Base-by-base conservation (phyloP, 169 alveolate species). In the Cystoisospora suis region DNA sequence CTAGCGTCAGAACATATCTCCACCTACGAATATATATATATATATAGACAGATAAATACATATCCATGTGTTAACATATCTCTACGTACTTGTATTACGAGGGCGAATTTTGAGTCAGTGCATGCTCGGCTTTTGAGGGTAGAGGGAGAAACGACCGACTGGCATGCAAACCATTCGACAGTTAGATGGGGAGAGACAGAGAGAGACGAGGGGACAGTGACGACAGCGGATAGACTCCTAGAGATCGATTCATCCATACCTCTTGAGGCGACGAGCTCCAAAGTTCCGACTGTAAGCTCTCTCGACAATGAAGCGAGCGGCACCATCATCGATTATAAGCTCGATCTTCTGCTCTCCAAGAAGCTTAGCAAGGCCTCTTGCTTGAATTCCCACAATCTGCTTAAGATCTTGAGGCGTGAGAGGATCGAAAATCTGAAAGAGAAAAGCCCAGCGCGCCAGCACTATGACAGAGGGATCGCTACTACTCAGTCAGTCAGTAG, bases 361-460 rank as follows among this genome's bases (percentile, higher is more conserved):
- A 32, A 61, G 70, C 42, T 42, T 45, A n/a, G 85, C 77, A 36
- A 86, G n/a, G 45, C 65, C 70, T 2, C 38, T 17, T 5, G 40
- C 49, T 85, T 61, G 75, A 49, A 86, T 38, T 27, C 53, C 38
- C 83, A 86, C 27, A 29, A 86, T 75, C 40, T 44, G 69, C 38
- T 72, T 70, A 70, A 86, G 27, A 3, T 75, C 85, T 32, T 36
- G 53, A 40, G 75, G 47, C 3, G 49, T 69, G 40, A 86, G 45
- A 1, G 90, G 90, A 49, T 86, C 90, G 72, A 86, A 86, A 34
- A 86, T 61, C 90, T 86, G 83, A 42, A 45, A 32, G 40, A 46
- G 42, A 40, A 9, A 20, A 53, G 29, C 12, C 65, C 12, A 53
- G 23, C 65, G 23, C 65, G 23, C 65, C 65, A 53, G 65, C 65